These are phyloP conservation scores for Fusarium sp. DNA, from an alignment of 2,329 filamentous ascomycete genomes.

Conservation along the genomic window DNA sequence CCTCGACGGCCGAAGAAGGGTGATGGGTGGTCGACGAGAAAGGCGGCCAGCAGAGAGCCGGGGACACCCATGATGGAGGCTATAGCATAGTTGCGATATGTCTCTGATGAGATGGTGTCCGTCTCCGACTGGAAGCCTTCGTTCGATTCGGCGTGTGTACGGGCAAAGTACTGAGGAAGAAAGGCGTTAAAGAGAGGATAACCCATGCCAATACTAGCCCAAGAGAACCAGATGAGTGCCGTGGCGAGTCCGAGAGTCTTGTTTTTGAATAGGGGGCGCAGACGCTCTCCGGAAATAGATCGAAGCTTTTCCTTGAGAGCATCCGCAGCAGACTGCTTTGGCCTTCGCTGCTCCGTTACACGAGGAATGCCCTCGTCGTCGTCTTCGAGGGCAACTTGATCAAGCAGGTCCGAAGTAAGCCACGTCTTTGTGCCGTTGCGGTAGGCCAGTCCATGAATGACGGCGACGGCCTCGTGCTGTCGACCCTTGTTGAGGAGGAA, in stretches of 20 bases:
- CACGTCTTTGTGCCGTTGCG: conserved; percentile 78
- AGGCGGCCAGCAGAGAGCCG: conserved; percentile 80
- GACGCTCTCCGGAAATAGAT: conserved; percentile 75
- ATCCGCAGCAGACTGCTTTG: conserved; percentile 43
- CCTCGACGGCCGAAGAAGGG: conserved; percentile 76
- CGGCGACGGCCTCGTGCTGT: conserved; percentile 82
- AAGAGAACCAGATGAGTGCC: conserved; percentile 78
- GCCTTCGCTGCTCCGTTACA: conserved; percentile 23
- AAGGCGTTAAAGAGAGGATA: conserved; percentile 93
- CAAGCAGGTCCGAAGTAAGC: conserved; percentile 78
- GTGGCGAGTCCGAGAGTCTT: conserved; percentile 66
- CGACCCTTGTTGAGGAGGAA: conserved; percentile 82
- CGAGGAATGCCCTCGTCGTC: conserved; percentile 45
- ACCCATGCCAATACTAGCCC: conserved; percentile 86
- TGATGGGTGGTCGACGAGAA: conserved; percentile 74
- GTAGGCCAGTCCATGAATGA: conserved; percentile 82
- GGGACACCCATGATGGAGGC: conserved; percentile 82
- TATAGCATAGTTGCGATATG: conserved; percentile 87
- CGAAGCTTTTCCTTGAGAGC: conserved; percentile 70
- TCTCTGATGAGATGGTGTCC: conserved; percentile 57
- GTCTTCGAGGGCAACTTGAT: conserved; percentile 63
- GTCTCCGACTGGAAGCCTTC: conserved; percentile 47
- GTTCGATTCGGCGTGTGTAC: conserved; percentile 58
- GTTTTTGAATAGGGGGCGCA: conserved; percentile 73
- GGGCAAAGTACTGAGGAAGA: conserved; percentile 84